Conservation (phyloP, 2,329 filamentous ascomycete species). For the Tolypocladium tropicale region DNA sequence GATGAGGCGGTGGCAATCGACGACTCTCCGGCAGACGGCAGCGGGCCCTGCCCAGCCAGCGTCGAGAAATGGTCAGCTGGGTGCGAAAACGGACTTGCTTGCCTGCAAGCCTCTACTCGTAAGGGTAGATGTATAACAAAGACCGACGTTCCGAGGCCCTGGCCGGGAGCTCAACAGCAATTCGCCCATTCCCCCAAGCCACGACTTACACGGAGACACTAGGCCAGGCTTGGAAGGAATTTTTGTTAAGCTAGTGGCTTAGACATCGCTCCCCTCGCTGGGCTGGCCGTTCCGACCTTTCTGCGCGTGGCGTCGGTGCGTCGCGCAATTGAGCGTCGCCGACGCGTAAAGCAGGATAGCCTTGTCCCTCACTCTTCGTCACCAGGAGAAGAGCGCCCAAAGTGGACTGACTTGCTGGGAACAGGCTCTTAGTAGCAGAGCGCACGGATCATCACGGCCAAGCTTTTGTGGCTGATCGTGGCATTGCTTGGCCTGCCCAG, state of each 20-base stretch:
- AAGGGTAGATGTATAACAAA: background rate
- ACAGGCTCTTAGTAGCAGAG: background rate
- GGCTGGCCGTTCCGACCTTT: conserved; percentile 1
- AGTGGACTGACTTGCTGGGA: too few species aligned
- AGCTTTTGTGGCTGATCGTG: background rate
- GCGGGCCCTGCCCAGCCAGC: background rate
- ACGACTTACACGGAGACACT: background rate
- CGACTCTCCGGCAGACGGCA: background rate
- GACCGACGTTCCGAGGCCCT: background rate
- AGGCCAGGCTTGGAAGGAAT: conserved; percentile 2
- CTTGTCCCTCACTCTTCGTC: background rate
- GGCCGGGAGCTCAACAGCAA: background rate
- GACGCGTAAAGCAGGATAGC: background rate
- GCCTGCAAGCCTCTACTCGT: background rate
- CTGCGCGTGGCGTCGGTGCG: background rate
- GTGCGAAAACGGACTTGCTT: background rate
- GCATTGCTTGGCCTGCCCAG: background rate
- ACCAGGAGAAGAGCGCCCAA: background rate
- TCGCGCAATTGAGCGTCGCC: background rate
- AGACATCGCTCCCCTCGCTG: conserved; percentile 1
- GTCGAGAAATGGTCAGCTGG: background rate
- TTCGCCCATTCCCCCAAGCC: background rate
- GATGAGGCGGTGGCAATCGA: background rate
- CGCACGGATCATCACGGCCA: background rate
- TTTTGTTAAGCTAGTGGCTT: conserved; percentile 6